A percentile compares a stretch with the other conserved stretches of the same genome.
Evolutionary conservation across 768 basidiomycete genomes (phyloP).

Genomic region (Megacollybia marginata): DNA sequence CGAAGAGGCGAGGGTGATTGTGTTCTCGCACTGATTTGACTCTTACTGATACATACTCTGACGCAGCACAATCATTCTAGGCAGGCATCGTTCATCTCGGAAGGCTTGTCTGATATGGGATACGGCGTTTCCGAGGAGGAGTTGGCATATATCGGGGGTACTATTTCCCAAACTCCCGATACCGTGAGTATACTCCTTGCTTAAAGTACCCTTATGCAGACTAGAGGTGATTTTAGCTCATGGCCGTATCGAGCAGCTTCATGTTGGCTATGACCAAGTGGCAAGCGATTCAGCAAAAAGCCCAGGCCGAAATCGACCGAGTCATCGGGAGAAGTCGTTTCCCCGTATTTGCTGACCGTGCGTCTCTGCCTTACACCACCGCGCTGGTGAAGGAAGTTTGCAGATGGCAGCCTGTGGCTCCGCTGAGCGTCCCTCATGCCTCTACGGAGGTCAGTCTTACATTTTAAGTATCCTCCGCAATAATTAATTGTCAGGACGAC

Average conservation of each 20-base stretch:
- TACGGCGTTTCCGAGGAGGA: background rate
- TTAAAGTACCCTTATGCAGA: background rate
- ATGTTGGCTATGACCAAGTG: conserved; percentile 13
- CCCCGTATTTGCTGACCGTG: conserved; percentile 9
- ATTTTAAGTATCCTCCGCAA: too few species aligned
- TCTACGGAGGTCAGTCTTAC: too few species aligned
- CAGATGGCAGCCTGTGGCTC: background rate
- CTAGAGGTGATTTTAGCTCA: too few species aligned
- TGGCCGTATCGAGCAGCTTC: conserved; percentile 25
- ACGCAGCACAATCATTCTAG: too few species aligned
- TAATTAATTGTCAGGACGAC: background rate
- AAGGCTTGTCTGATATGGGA: background rate
- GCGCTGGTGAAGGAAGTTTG: too few species aligned
- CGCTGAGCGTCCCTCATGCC: too few species aligned
- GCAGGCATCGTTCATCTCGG: background rate
- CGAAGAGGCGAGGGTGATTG: background rate
- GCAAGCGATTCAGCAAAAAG: conserved; percentile 12
- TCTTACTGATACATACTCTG: too few species aligned
- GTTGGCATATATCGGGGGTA: background rate
- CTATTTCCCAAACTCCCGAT: background rate
- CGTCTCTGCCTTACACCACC: background rate
- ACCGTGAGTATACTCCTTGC: background rate
- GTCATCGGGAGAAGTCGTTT: conserved; percentile 11
- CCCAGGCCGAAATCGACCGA: conserved; percentile 15
- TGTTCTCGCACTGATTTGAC: too few species aligned